Evolutionary conservation across 2,329 filamentous ascomycete species (phyloP).

Genomic region (Didymella keratinophila): DNA sequence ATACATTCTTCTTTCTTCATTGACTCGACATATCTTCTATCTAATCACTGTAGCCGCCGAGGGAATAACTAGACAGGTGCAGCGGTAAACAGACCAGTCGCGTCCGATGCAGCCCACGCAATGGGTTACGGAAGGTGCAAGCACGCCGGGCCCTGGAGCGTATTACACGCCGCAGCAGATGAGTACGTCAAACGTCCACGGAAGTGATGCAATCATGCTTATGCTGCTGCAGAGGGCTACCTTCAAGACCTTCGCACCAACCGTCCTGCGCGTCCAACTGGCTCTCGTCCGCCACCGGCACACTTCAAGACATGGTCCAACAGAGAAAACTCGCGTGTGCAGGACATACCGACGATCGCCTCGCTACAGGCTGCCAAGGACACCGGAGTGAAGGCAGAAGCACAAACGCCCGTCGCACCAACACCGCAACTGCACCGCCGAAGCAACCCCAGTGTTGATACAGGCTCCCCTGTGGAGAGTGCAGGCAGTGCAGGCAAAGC

Average conservation of each 20-base stretch:
- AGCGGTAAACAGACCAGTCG: constrained; percentile 1
- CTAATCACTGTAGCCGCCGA: not conserved
- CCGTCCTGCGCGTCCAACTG: constrained; percentile 72
- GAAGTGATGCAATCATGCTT: not conserved
- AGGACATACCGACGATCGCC: constrained; percentile 38
- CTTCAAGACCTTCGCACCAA: constrained; percentile 74
- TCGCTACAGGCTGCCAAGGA: constrained; percentile 41
- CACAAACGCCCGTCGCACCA: constrained; percentile 25
- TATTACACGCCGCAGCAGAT: constrained; percentile 51
- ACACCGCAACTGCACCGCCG: constrained; percentile 41
- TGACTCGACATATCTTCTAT: not conserved
- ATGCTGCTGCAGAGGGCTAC: constrained; percentile 67
- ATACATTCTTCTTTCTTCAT: constrained; percentile 1
- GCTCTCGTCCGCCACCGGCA: constrained; percentile 70
- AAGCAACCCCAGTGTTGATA: constrained; percentile 42
- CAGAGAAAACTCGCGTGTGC: constrained; percentile 33
- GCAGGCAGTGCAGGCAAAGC: constrained; percentile 42
- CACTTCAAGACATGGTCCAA: constrained; percentile 53
- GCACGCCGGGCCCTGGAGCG: constrained; percentile 45
- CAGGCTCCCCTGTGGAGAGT: constrained; percentile 36
- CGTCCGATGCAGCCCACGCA: constrained; percentile 40
- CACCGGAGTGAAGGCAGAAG: constrained; percentile 32
- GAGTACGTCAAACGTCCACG: constrained; percentile 38
- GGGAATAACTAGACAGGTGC: not conserved
- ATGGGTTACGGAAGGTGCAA: constrained; percentile 47